A percentile compares a stretch with the other conserved stretches of the same genome.
Evolutionary conservation across 1,284 basidiomycete genomes (phyloP).

Genomic region (Boletus calvinii): DNA sequence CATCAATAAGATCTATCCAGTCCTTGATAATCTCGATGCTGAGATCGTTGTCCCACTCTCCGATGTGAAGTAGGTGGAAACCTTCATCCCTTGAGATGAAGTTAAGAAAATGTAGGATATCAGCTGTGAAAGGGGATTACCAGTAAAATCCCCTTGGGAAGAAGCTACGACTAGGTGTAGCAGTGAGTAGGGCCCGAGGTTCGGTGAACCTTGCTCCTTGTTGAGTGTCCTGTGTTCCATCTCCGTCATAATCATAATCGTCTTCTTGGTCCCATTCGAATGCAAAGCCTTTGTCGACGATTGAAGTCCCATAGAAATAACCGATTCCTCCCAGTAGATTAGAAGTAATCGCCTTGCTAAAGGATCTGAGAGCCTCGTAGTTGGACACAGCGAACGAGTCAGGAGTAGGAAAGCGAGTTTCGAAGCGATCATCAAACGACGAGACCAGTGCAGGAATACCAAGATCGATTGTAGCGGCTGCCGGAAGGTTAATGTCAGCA

Average conservation of each 20-base stretch:
- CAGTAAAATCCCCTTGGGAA: conserved; percentile 98
- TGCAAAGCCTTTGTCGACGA: conserved; percentile 81
- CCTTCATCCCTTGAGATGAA: conserved; percentile 78
- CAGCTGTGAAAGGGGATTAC: conserved; percentile 38
- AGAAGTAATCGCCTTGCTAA: conserved; percentile 86
- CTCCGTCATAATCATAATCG: conserved; percentile 45
- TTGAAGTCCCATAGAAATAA: conserved; percentile 90
- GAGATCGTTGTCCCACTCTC: conserved; percentile 89
- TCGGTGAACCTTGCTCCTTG: conserved; percentile 68
- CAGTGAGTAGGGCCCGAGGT: conserved; percentile 79
- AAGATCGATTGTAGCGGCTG: conserved; percentile 59
- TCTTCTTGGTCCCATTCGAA: conserved; percentile 90
- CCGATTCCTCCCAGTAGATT: conserved; percentile 91
- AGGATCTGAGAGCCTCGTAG: conserved; percentile 55
- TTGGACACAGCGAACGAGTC: conserved; percentile 49
- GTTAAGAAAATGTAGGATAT: conserved; percentile 4
- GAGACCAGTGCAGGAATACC: conserved; percentile 68
- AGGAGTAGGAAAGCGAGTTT: conserved; percentile 64
- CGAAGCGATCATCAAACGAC: conserved; percentile 70
- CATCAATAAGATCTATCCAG: conserved; percentile 90
- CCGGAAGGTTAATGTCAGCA: conserved; percentile 11
- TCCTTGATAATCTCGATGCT: conserved; percentile 86
- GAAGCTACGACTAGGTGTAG: conserved; percentile 92
- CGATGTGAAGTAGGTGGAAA: conserved; percentile 89
- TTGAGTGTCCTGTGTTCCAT: conserved; percentile 33